Evolutionary conservation across 2,329 filamentous ascomycete species (phyloP).

Genomic region (Xylaria sp.): DNA sequence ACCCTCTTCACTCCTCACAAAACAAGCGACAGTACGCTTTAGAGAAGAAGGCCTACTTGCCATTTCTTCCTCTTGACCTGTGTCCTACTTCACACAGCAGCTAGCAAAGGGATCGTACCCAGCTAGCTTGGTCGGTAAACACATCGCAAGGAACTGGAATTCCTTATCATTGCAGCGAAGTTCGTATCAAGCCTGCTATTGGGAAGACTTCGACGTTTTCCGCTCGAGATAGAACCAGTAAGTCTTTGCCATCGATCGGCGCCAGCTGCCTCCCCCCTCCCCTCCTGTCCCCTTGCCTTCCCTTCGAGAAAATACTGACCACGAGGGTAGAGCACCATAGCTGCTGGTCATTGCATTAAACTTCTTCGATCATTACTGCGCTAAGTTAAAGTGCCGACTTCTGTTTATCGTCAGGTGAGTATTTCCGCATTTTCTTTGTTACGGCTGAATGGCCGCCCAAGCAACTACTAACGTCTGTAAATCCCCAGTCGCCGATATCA

Average conservation of each 20-base stretch:
- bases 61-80: too few species aligned
- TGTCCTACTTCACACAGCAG: too few species aligned
- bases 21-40: too few species aligned
- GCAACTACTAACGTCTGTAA: background rate
- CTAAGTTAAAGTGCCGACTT: background rate
- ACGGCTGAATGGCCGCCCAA: background rate
- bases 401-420: slow-evolving; percentile 8
- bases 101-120: too few species aligned
- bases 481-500: background rate
- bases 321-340: background rate
- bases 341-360: background rate
- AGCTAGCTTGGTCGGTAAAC: too few species aligned
- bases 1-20: too few species aligned
- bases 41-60: too few species aligned
- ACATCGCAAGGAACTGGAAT: too few species aligned
- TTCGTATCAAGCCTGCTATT: too few species aligned
- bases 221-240: background rate
- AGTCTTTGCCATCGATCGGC: background rate
- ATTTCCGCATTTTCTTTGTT: background rate
- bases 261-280: background rate
- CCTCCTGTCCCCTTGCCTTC: background rate
- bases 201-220: too few species aligned
- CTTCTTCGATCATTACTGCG: background rate
- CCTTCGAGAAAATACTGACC: background rate
- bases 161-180: too few species aligned